phyloP scores from a whole-genome alignment of 495 filamentous ascomycete genomes.

The Sordaria brevicollis region DNA sequence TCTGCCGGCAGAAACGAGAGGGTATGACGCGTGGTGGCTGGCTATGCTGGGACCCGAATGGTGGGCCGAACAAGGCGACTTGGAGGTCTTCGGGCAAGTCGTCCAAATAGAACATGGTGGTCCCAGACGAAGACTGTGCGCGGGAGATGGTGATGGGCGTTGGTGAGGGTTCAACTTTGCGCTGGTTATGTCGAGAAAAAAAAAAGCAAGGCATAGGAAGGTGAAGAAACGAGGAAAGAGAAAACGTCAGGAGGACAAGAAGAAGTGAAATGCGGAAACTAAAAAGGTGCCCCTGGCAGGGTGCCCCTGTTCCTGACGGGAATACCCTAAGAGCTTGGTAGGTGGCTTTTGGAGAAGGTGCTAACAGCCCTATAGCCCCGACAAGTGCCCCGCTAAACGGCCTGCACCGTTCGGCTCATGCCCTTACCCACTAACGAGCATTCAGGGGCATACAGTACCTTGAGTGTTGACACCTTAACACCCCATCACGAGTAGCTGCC shows the following conservation, averaged over 20 bases:
- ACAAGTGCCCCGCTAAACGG: neutral
- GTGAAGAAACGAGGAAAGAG: neutral
- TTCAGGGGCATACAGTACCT: too few relatives aligned
- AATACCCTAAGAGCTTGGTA: neutral
- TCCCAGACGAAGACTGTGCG: neutral
- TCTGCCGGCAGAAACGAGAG: neutral
- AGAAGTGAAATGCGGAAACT: neutral
- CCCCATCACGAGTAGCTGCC: neutral
- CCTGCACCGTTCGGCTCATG: neutral
- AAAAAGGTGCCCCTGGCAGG: too few relatives aligned
- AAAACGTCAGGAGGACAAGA: neutral
- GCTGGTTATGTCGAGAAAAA: neutral
- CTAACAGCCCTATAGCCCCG: neutral
- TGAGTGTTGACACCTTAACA: neutral
- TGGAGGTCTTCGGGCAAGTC: neutral
- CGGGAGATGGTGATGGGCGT: slow-evolving; percentile 11
- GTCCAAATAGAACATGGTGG: neutral
- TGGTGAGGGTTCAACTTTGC: neutral
- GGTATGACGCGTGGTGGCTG: neutral
- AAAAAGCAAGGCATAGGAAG: neutral
- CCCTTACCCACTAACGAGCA: neutral
- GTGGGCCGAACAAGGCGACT: neutral
- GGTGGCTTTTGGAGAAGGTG: neutral
- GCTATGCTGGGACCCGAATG: neutral
- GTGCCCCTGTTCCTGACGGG: neutral